Base-by-base conservation (phyloP, 495 filamentous ascomycete genomes). In the Astrothelium macrocarpum region DNA sequence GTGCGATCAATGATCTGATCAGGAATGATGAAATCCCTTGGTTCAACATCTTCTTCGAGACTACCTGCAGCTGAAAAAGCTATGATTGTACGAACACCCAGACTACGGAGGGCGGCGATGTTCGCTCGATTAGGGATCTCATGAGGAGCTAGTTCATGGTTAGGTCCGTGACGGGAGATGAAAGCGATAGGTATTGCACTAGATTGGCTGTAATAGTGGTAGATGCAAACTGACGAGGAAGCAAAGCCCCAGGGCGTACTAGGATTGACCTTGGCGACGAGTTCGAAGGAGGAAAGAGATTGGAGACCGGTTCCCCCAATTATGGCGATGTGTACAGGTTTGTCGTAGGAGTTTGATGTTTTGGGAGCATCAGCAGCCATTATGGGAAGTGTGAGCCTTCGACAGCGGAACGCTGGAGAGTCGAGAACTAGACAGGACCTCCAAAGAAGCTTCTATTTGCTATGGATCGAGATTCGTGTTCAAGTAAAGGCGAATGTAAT, bases 1-100 rank as follows among this genome's bases (percentile, higher is more conserved):
- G 93, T 97, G 66, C 93, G 90, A 77, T 97, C 93, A 75, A 97
- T 95, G 73, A 97, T 84, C 80, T 96, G 92, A 75, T 94, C 90
- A 16, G 90, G 91, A 18, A 97, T 80, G 39, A 96, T 87, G 73
- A 97, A 97, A 77, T 97, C 92, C 71, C 91, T 86, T 59, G 93
- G 93, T 75, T 84, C 85, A 72, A 97, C 91, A 68, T 88, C 83
- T 77, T 95, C 92, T 71, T 85, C 86, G 68, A 97, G 79, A 71
- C 87, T 91, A 65, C 93, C 93, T 71, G 96, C 93, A 64, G 93
- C 93, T 65, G 86, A 90, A 81, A 97, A 97, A 61, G 91, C 90
- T 72, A 97, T 87, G 73, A 95, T 82, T 71, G 83, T 86, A 68
- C 89, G 85, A 31, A 96, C 91, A 68, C 93, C 93, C 68, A 97